Evolutionary conservation across 78 protist genomes (phyloP), one percentile per base, ranked within the genome.

Genomic region (Cavenderia fasciculata): DNA sequence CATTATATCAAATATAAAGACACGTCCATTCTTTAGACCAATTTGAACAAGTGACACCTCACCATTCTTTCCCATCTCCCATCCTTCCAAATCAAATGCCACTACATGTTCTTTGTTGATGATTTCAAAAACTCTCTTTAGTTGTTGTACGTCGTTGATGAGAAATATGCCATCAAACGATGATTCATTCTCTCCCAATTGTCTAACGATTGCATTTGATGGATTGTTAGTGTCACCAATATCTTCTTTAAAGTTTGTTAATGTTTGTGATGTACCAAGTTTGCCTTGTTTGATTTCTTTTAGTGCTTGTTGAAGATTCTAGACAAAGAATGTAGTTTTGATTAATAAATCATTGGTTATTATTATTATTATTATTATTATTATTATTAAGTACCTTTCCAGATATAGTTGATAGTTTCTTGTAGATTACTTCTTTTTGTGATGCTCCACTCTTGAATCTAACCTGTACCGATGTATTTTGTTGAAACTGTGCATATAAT

Each of bases 61-160:
- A 21, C 89, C 78, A 31, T 56, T n/a, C 62, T 68, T 65, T 23
- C 89, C 77, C 89, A 82, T 82, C 25, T 82, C 89, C n/a, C 51
- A 2, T 4, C 69, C 89, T 27, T 82, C 89, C 6, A 47, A 19
- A 82, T 82, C 89, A 29, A 82, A 54, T 16, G 76, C 52, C 52
- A 82, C 68, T 1, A 68, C 16, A 18, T 68, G 56, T 41, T 82
- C 89, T 21, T 68, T 46, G 3, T 56, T 65, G n/a, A 82, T 82
- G 25, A 18, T 23, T 29, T 36, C 25, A 10, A 82, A 49, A 16
- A 68, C 63, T 2, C 8, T 18, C 3, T 51, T 23, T 11, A 82
- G 23, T 41, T 82, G 57, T 2, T 41, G 21, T n/a, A 61, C 41
- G 36, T 23, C 5, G 36, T 82, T 70, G 29, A 82, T 68, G 59